These are phyloP conservation scores for Ustilago xerochloae DNA, from an alignment of 1,284 basidiomycete genomes.

Conservation along the genomic window DNA sequence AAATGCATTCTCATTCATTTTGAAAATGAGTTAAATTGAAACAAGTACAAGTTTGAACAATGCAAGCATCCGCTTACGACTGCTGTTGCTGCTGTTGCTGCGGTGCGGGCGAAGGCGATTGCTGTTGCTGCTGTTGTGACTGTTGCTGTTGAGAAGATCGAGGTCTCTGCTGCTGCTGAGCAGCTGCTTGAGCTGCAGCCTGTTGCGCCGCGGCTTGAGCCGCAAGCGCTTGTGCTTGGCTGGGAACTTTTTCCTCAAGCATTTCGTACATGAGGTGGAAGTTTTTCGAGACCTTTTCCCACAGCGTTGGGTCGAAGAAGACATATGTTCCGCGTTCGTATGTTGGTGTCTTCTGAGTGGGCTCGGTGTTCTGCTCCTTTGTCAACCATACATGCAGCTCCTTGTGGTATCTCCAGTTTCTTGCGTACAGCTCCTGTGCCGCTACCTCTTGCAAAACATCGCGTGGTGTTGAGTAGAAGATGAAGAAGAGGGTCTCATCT, in stretches of 20 bases:
- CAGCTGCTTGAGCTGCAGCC: constrained; percentile 24
- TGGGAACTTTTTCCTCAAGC: constrained; percentile 80
- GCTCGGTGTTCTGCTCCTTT: constrained; percentile 84
- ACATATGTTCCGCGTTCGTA: constrained; percentile 90
- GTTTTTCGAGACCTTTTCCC: constrained; percentile 79
- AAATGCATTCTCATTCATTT: not conserved
- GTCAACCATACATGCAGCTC: constrained; percentile 94
- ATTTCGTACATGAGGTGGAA: constrained; percentile 86
- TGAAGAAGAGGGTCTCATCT: constrained; percentile 98
- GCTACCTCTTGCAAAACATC: constrained; percentile 95
- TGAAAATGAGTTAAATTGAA: not conserved
- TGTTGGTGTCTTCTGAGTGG: constrained; percentile 86
- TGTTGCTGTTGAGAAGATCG: constrained; percentile 16
- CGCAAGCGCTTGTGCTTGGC: constrained; percentile 43
- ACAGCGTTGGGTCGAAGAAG: constrained; percentile 89
- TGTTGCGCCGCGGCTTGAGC: constrained; percentile 50
- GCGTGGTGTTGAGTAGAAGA: constrained; percentile 94
- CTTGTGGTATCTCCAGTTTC: constrained; percentile 98
- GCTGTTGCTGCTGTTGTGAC: constrained; percentile 15
- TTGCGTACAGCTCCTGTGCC: constrained; percentile 93
- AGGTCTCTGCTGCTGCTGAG: constrained; percentile 25
- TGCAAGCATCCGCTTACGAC: not conserved
- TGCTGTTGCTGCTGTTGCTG: not conserved
- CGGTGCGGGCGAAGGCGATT: constrained; percentile 8
- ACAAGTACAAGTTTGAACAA: constrained; percentile 3